These are phyloP conservation scores for Aquilaria agallochum DNA, from an alignment of 441 rosid species.

Conservation along the genomic window DNA sequence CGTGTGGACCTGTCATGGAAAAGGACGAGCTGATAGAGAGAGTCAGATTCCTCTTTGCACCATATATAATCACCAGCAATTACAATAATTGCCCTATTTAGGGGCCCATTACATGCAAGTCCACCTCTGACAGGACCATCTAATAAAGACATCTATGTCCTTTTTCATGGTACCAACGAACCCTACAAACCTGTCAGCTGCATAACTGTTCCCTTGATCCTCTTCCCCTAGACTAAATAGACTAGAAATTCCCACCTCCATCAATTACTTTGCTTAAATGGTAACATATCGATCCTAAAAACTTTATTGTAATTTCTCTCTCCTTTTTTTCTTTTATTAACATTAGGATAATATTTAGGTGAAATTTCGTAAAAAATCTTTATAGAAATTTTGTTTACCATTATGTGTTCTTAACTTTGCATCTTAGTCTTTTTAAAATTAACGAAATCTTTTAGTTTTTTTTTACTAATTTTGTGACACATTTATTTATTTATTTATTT, in stretches of 20 bases:
- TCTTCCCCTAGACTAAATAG: background rate
- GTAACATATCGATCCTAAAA: no score
- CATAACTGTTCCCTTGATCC: background rate
- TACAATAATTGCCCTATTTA: constrained; percentile 23
- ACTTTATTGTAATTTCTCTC: no score
- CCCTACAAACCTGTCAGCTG: background rate
- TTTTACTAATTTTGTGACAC: no score
- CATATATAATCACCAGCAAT: constrained; percentile 8
- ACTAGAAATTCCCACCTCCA: background rate
- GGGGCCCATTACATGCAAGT: constrained; percentile 20
- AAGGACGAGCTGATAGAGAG: constrained; percentile 8
- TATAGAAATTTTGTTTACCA: no score
- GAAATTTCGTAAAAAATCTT: no score
- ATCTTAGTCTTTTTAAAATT: no score
- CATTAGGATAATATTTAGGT: no score
- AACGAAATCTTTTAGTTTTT: no score
- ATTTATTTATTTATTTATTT: no score
- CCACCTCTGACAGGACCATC: background rate
- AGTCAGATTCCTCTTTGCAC: constrained; percentile 17
- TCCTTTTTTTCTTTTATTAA: no score
- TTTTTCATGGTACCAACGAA: constrained; percentile 1
- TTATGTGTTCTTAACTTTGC: no score
- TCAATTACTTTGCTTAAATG: no score
- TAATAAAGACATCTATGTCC: constrained; percentile 9
- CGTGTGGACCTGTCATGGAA: constrained; percentile 1